A percentile compares a stretch with the other conserved stretches of the same genome.
These are phyloP conservation scores for Talaromyces sp. DNA, from an alignment of 2,329 filamentous ascomycete genomes.

Conservation along the genomic window DNA sequence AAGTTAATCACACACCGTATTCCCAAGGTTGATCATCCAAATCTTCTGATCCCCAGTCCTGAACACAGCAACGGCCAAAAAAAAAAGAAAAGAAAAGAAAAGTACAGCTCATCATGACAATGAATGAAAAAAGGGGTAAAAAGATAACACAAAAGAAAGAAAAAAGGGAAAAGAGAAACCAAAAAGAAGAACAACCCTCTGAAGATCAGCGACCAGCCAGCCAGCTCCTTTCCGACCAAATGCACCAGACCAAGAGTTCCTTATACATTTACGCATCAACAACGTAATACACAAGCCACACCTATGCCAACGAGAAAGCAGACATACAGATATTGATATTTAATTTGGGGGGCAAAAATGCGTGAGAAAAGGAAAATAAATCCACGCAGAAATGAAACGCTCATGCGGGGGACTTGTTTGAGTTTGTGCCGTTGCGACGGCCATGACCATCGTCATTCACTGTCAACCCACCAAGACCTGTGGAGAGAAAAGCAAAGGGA, in stretches of 20 bases:
- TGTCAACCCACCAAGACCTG: slow-evolving; percentile 54
- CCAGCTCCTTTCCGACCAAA: slow-evolving; percentile 39
- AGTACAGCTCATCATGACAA: neutral
- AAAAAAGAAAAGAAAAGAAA: neutral
- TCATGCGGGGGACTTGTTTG: slow-evolving; percentile 40
- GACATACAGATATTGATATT: slow-evolving; percentile 32
- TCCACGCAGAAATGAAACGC: neutral
- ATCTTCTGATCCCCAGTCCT: neutral
- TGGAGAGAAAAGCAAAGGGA: slow-evolving; percentile 60
- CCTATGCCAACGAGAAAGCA: slow-evolving; percentile 32
- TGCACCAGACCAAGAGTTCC: slow-evolving; percentile 38
- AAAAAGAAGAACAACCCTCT: slow-evolving; percentile 13
- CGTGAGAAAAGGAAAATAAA: slow-evolving; percentile 12
- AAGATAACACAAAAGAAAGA: slow-evolving; percentile 5
- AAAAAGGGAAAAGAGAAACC: neutral
- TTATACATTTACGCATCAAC: slow-evolving; percentile 37
- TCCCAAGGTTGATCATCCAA: neutral
- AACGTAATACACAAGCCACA: slow-evolving; percentile 27
- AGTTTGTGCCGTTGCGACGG: slow-evolving; percentile 40
- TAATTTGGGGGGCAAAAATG: slow-evolving; percentile 14
- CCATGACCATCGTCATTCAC: slow-evolving; percentile 44
- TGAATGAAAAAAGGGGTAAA: neutral
- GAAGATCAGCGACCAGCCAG: slow-evolving; percentile 35
- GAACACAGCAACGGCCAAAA: neutral
- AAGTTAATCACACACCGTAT: neutral